Conservation (phyloP, 192 early-diverging fungal species). For the Coemansia sp. region DNA sequence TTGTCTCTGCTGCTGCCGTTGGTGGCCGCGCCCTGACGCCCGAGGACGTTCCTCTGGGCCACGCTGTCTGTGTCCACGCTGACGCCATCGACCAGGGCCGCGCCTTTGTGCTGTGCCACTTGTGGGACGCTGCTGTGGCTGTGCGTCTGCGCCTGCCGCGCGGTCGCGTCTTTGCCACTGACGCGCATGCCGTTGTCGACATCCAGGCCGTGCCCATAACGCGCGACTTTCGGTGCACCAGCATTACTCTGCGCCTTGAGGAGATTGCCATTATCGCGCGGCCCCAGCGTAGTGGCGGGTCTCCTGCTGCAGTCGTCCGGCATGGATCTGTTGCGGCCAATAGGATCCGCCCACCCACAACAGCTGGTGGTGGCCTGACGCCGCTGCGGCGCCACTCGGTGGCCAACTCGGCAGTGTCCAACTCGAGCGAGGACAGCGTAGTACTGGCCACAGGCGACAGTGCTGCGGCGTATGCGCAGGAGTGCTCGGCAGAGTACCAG, state of each 20-base stretch:
- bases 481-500: conserved; percentile 11
- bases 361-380: not conserved
- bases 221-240: conserved; percentile 15
- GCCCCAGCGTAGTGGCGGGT: conserved; percentile 9
- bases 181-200: conserved; percentile 14
- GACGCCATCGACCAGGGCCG: conserved; percentile 25
- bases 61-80: conserved; percentile 11
- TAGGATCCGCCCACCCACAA: not conserved
- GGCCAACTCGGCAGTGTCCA: conserved; percentile 11
- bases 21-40: not conserved
- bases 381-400: not conserved
- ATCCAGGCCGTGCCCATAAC: conserved; percentile 32
- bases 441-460: conserved; percentile 5
- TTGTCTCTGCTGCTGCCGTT: not conserved
- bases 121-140: conserved; percentile 29
- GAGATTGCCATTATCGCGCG: conserved; percentile 43
- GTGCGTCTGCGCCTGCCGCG: conserved; percentile 22
- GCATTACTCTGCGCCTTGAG: conserved; percentile 22
- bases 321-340: not conserved
- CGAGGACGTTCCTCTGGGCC: conserved; percentile 26
- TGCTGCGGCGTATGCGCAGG: not conserved
- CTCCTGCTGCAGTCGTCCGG: not conserved
- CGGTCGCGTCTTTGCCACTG: conserved; percentile 23
- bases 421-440: conserved; percentile 30
- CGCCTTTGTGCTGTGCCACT: conserved; percentile 30